Conservation (phyloP, 345 rosid species). For the Syzygium aromaticum region DNA sequence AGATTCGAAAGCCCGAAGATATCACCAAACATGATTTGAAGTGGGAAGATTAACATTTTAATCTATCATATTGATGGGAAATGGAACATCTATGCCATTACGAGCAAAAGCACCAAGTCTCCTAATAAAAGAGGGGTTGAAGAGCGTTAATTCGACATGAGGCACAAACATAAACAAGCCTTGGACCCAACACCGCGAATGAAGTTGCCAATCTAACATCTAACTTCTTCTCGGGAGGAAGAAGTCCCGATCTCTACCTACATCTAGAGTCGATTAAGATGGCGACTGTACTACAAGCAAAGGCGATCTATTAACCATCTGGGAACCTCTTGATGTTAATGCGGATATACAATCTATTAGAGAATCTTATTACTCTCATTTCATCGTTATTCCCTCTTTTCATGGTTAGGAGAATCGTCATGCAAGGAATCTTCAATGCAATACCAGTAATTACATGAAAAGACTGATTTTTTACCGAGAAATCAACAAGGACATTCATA, state of each 20-base stretch:
- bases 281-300: neutral
- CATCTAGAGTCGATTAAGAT: neutral
- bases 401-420: neutral
- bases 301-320: neutral
- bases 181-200: too few relatives aligned
- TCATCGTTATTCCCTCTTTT: neutral
- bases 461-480: neutral
- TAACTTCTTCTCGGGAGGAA: neutral
- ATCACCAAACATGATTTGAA: neutral
- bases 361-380: neutral
- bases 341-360: neutral
- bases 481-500: neutral
- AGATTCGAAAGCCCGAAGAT: neutral
- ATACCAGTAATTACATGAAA: neutral
- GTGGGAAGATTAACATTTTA: neutral
- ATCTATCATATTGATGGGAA: rapidly evolving
- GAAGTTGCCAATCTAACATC: neutral
- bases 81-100: neutral
- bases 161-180: too few relatives aligned
- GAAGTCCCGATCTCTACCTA: neutral
- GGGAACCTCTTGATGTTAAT: neutral
- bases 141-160: too few relatives aligned
- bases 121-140: neutral
- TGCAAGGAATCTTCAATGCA: neutral
- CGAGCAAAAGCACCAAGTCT: neutral